Base-by-base conservation (phyloP, 495 filamentous ascomycete species). In the Penicillium coffeae region DNA sequence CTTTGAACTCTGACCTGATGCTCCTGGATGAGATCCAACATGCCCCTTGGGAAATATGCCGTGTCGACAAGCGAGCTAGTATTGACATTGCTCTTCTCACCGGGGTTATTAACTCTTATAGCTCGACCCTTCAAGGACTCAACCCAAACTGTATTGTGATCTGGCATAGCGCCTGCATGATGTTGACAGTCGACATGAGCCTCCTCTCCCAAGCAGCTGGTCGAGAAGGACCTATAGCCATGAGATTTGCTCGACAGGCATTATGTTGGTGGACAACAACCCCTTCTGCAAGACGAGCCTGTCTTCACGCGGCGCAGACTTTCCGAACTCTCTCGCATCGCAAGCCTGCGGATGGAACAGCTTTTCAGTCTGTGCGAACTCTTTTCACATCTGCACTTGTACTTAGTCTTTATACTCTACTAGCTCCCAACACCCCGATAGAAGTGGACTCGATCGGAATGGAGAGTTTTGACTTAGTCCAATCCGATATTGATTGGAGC, bases 81-180 rank as follows among this genome's bases (percentile, higher is more conserved):
- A 40, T 48, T 16, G 22, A 32, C 32, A 25, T 15, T 8, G 45
- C 45, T 16, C 22, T 48, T 13, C 35, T 48, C 8, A 40, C 27
- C 0, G 15, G 15, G 10, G 21, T 39, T 14, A 42, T 52, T 14
- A 16, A 39, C 7, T 8, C 33, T 7, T 52, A 47, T 18, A 34
- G 48, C 0, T 9, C 33, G 21, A 52, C 32, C 18, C 21, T 52
- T 19, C 14, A 35, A 9, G 22, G 39, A 6, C 35, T 45, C 3
- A 54, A 54, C 20, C 51, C 45, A 14, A 54, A 54, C 25, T 44
- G 51, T 18, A 54, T 54, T 13, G 34, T 48, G 7, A 54, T 54
- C 18, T 54, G 51, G 45, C 45, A 54, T 16, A 48, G 51, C 19
- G 35, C 36, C 9, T 54, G 51, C 18, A 54, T 54, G 15, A 20